Evolutionary conservation across 352 stramenopile species (phyloP).

Genomic region (Globisporangium carolinianum): DNA sequence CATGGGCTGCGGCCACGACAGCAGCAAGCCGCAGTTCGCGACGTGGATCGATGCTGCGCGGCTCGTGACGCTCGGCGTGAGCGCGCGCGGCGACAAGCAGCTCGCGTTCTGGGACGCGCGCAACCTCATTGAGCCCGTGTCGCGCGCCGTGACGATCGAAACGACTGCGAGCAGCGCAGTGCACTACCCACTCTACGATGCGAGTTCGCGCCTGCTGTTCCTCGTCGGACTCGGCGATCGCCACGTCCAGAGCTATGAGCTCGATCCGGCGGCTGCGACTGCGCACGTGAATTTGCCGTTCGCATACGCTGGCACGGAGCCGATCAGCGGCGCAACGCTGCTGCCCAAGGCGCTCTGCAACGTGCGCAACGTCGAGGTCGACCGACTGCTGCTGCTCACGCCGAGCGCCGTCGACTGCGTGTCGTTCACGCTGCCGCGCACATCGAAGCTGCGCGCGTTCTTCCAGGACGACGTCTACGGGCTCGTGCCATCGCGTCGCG

Average conservation of each 20-base stretch:
- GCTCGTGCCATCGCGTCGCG: constrained; percentile 20
- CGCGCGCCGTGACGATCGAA: constrained; percentile 27
- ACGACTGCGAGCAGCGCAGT: constrained; percentile 32
- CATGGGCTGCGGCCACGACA: constrained; percentile 69
- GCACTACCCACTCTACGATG: constrained; percentile 61
- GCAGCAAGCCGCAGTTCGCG: constrained; percentile 63
- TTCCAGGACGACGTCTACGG: constrained; percentile 81
- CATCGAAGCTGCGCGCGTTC: constrained; percentile 56
- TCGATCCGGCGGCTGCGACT: constrained; percentile 26
- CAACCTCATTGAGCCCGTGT: constrained; percentile 61
- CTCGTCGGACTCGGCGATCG: constrained; percentile 57
- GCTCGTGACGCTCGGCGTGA: constrained; percentile 55
- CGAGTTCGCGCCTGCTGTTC: constrained; percentile 58
- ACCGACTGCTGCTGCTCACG: constrained; percentile 53
- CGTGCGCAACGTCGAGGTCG: constrained; percentile 62
- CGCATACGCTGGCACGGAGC: constrained; percentile 30
- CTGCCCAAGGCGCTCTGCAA: constrained; percentile 62
- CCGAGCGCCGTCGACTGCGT: constrained; percentile 40
- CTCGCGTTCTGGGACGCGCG: constrained; percentile 68
- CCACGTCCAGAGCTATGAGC: constrained; percentile 72
- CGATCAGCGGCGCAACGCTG: constrained; percentile 53
- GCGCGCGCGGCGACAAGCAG: constrained; percentile 54
- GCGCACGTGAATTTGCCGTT: constrained; percentile 64
- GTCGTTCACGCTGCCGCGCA: constrained; percentile 61
- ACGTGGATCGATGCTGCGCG: constrained; percentile 34